Base-by-base conservation (phyloP, 345 rosid genomes). In the Cardiospermum halicacabum region DNA sequence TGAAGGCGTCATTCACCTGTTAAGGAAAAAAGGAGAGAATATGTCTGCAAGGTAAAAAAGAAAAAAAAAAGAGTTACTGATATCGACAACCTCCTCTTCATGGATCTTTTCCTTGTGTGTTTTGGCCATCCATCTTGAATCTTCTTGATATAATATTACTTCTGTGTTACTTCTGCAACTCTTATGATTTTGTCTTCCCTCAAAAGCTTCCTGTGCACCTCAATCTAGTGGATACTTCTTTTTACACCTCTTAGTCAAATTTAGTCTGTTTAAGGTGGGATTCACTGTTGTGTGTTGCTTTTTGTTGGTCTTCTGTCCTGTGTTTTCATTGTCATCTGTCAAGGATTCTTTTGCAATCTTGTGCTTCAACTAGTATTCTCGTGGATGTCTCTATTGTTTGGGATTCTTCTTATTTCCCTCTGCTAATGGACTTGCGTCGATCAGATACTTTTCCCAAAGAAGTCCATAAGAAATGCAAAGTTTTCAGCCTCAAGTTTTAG, bases 1-100 rank as follows among this genome's bases (percentile, higher is more conserved):
- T 94, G 99, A 94, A 91, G 97, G 99, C 97, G 87, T 59, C 85
- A 74, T 70, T 82, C 99, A 84, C 97, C 95, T 30, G 69, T 83
- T 85, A 89, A 80, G 81, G 94, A 92, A 75, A 82, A 88, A 87
- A 84, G 96, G 75, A 91, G 97, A 78, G 97, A 94, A 72, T 91
- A 94, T 89, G 78, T 85, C 70, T 89, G 96, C 95, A 94, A 94
- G 99, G 97, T 94, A 91, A 88, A 82, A 65, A 65, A 65, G 62
- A 73, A 71, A 53, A 69, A 62, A 43, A 68, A 78, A 67, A 82
- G 90, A 78, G 87, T 69, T 71, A 80, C 83, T 80, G 76, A 72
- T 84, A 74, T 53, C 71, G 26, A 57, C 74, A 76, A 68, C 68
- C 68, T 71, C 69, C 69, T 72, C 78, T 64, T 69, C 72, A 50